Conservation (phyloP, 2,329 filamentous ascomycete species). For the Fusarium burgessii region DNA sequence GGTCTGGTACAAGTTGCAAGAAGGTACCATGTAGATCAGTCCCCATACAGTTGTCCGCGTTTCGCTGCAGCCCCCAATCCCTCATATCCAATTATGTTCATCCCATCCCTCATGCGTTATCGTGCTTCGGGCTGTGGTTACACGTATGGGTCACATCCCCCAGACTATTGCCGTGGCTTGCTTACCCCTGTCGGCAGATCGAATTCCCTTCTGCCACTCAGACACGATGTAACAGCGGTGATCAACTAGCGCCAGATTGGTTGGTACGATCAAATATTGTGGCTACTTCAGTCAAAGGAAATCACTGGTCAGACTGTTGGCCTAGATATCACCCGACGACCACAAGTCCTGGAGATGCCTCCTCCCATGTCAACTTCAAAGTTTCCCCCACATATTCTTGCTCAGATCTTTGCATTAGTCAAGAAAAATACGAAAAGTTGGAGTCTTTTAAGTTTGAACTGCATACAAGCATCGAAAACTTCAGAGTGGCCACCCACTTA, state of each 20-base stretch:
- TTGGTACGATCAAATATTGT: too few species aligned
- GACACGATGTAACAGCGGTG: background rate
- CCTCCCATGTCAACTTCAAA: too few species aligned
- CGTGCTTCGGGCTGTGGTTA: background rate
- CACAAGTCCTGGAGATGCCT: background rate
- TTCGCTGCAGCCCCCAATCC: background rate
- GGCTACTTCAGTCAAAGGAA: background rate
- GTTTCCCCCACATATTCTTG: too few species aligned
- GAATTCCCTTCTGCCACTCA: background rate
- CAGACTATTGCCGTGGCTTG: background rate
- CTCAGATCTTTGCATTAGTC: too few species aligned
- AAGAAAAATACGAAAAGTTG: too few species aligned
- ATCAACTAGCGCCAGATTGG: too few species aligned
- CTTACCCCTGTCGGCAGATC: background rate
- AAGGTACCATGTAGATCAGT: background rate
- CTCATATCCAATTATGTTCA: background rate
- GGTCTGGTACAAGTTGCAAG: rapidly evolving
- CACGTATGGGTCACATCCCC: background rate
- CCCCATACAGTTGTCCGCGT: too few species aligned
- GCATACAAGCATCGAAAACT: too few species aligned
- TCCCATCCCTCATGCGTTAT: rapidly evolving
- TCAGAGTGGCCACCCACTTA: too few species aligned
- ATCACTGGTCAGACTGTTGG: background rate
- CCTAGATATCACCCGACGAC: rapidly evolving
- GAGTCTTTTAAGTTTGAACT: too few species aligned